Base-by-base conservation (phyloP, 495 filamentous ascomycete species). In the Staphylotrichum longicolle region DNA sequence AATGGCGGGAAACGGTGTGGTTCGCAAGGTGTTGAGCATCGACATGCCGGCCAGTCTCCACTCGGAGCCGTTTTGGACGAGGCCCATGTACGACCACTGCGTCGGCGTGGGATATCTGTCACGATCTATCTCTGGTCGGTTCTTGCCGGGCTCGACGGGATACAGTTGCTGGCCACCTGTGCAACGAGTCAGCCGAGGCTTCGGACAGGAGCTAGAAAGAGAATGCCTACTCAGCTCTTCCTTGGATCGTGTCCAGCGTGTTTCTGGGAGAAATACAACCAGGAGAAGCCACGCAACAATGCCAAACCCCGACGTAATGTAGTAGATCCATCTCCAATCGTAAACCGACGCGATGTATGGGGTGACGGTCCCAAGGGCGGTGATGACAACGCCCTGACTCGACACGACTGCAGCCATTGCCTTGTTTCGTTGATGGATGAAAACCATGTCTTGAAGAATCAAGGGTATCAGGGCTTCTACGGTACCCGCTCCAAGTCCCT, bases 281-380 rank as follows among this genome's bases (percentile, higher is more conserved):
- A 27, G 20, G 20, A 27, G 51, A 27, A 69, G 9, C 69, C 67
- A 71, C 1, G 69, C 62, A 2, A 62, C 39, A 41, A 66, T 41
- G 15, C 60, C 64, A 6, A 69, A 33, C n/a, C 52, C 60, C 6
- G 62, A 59, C 12, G 63, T 63, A 50, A 71, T 68, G 51, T 48
- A 71, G 53, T 69, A 71, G n/a, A 71, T 54, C 66, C 62, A 67
- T 20, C 68, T 57, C 69, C 67, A 71, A 44, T 59, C 54, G 45
- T 63, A 63, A 46, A 66, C 63, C 11, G 57, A 58, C 4, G 64
- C 62, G 14, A 67, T 58, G 56, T 63, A 65, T 5, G 69, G 67
- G 12, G 69, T 44, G 30, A 54, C 59, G 20, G 63, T 58, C 20
- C 69, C 69, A 1, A 71, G 54, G 2, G 47, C 62, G n/a, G 63